phyloP scores from a whole-genome alignment of 177 flowering plant species.

The Tripterygium wilfordii region DNA sequence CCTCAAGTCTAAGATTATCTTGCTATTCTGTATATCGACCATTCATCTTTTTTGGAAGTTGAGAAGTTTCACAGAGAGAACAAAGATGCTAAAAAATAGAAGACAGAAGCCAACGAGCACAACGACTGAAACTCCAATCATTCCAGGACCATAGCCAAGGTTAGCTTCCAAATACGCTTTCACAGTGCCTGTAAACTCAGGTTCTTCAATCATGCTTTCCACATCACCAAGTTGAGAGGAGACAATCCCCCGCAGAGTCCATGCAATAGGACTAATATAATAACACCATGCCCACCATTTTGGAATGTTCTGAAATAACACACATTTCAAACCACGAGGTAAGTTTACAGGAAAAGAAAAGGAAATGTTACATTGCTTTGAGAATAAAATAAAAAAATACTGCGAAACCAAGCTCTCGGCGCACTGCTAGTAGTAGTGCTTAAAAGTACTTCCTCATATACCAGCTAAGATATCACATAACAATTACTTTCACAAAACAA shows the following conservation, averaged over 20 bases:
- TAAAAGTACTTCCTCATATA: too few species aligned
- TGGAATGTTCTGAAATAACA: slow-evolving; percentile 53
- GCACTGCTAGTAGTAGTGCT: too few species aligned
- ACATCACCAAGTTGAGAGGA: slow-evolving; percentile 82
- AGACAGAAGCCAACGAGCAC: slow-evolving; percentile 46
- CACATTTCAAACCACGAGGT: background rate
- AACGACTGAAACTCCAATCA: slow-evolving; percentile 41
- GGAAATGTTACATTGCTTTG: too few species aligned
- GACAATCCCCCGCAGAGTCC: slow-evolving; percentile 77
- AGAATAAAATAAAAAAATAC: too few species aligned
- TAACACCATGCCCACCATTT: slow-evolving; percentile 94
- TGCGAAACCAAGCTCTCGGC: too few species aligned
- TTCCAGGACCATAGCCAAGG: slow-evolving; percentile 50
- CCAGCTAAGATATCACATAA: too few species aligned
- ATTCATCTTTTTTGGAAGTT: slow-evolving; percentile 79
- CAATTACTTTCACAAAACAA: too few species aligned
- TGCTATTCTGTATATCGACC: too few species aligned
- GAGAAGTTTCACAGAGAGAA: slow-evolving; percentile 53
- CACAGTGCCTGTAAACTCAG: slow-evolving; percentile 57
- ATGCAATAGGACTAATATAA: slow-evolving; percentile 71
- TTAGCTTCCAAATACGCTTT: slow-evolving; percentile 42
- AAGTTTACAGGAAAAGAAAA: too few species aligned
- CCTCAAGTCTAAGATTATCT: too few species aligned
- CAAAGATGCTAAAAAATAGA: slow-evolving; percentile 57
- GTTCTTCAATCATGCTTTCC: slow-evolving; percentile 42